phyloP scores from a whole-genome alignment of 441 rosid species.

The Gossypium lobatum region DNA sequence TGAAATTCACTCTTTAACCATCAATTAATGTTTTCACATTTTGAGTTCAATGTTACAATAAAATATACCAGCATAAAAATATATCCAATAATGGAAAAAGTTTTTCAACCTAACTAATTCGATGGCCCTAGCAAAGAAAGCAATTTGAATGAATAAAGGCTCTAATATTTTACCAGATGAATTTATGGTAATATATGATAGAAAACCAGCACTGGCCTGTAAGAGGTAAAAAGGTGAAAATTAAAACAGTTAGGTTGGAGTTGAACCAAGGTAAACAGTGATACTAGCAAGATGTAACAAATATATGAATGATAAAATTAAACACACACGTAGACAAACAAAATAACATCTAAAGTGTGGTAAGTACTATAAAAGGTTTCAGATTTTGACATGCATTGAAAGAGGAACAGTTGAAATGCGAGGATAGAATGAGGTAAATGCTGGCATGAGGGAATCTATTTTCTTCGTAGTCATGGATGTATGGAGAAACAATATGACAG shows the following conservation, averaged over 20 bases:
- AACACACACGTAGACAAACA: neutral
- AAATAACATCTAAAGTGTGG: neutral
- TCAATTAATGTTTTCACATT: neutral
- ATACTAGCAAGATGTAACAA: neutral
- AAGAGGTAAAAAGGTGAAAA: neutral
- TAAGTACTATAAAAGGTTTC: neutral
- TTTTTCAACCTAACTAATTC: neutral
- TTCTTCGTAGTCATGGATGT: neutral
- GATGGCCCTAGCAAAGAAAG: neutral
- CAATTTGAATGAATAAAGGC: neutral
- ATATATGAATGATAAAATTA: neutral
- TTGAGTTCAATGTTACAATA: neutral
- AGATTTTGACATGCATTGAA: neutral
- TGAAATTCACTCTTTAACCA: neutral
- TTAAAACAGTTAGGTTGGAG: neutral
- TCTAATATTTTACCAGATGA: neutral
- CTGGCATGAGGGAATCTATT: neutral
- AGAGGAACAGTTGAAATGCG: neutral
- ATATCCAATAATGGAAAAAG: neutral
- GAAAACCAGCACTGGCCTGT: neutral
- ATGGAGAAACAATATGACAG: neutral
- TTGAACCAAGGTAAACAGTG: neutral
- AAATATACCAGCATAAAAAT: neutral
- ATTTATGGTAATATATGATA: no score
- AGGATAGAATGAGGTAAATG: neutral